A percentile compares a stretch with the other conserved stretches of the same genome.
These are phyloP conservation scores for Caryopteris hybrid DNA, from an alignment of 305 asterid genomes.

Conservation along the genomic window DNA sequence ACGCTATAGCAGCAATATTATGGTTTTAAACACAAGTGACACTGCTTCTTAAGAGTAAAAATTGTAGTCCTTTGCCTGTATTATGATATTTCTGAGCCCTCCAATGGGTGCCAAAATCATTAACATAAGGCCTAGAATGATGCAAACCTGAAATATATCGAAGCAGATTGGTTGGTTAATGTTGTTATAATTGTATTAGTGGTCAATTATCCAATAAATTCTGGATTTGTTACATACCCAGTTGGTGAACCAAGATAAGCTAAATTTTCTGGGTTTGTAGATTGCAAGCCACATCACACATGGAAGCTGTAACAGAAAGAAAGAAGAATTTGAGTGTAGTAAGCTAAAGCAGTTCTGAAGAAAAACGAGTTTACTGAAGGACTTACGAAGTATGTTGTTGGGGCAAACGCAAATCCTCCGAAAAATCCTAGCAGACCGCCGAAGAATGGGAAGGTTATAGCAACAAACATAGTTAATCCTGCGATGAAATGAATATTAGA, in stretches of 20 bases:
- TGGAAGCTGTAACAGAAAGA: conserved; percentile 34
- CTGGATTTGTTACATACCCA: conserved; percentile 34
- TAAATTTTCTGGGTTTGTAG: conserved; percentile 37
- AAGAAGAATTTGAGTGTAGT: no score
- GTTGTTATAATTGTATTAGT: not conserved
- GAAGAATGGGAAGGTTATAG: conserved; percentile 52
- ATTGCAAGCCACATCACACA: conserved; percentile 56
- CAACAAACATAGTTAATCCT: conserved; percentile 51
- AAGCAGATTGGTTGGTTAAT: not conserved
- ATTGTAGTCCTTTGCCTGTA: conserved; percentile 29
- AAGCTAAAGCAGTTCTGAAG: not conserved
- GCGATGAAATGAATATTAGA: not conserved
- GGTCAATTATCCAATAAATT: not conserved
- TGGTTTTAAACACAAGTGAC: not conserved
- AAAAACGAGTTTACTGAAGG: not conserved
- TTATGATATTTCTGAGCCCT: conserved; percentile 40
- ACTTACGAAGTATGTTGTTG: conserved; percentile 55
- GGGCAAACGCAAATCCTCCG: conserved; percentile 66
- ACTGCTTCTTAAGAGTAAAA: conserved; percentile 28
- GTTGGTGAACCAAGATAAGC: conserved; percentile 45
- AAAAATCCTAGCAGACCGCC: conserved; percentile 61
- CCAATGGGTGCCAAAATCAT: conserved; percentile 45
- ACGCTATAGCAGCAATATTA: not conserved
- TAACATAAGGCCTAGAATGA: conserved; percentile 38
- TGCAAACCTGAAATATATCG: conserved; percentile 40